A percentile compares a stretch with the other conserved stretches of the same genome.
phyloP scores from a whole-genome alignment of 371 early-diverging fungal species.

The Lichtheimia corymbifera region DNA sequence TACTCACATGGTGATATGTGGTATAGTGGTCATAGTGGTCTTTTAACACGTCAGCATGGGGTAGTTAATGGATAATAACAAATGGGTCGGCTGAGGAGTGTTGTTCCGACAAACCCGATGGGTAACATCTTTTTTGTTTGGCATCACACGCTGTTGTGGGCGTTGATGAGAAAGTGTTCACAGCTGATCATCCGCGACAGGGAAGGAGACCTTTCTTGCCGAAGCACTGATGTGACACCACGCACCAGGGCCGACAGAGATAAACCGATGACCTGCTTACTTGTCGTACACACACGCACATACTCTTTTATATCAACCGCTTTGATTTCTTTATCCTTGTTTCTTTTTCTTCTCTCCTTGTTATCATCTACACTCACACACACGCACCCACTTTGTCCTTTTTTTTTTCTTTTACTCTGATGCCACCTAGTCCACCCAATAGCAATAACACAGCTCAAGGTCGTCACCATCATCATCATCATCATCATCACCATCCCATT shows the following conservation, averaged over 20 bases:
- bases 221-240: constrained; percentile 5
- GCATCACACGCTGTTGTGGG: too few relatives aligned
- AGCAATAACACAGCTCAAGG: constrained; percentile 4
- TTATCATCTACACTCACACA: constrained; percentile 1
- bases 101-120: too few relatives aligned
- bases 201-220: not conserved
- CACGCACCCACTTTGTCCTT: constrained; percentile 10
- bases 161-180: too few relatives aligned
- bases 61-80: too few relatives aligned
- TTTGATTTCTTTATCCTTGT: too few relatives aligned
- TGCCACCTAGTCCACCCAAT: constrained; percentile 25
- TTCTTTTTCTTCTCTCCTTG: not conserved
- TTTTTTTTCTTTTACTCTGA: constrained; percentile 9
- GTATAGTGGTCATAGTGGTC: too few relatives aligned
- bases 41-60: too few relatives aligned
- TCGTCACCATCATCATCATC: not conserved
- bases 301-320: too few relatives aligned
- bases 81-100: too few relatives aligned
- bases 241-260: constrained; percentile 2
- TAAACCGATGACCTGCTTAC: constrained; percentile 3
- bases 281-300: not conserved
- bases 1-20: too few relatives aligned
- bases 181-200: not conserved
- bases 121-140: too few relatives aligned
- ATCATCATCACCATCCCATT: constrained; percentile 17